A percentile compares a stretch with the other conserved stretches of the same genome.
Evolutionary conservation across 2,329 filamentous ascomycete genomes (phyloP).

Genomic region (Ceratocystis eucalypticola): DNA sequence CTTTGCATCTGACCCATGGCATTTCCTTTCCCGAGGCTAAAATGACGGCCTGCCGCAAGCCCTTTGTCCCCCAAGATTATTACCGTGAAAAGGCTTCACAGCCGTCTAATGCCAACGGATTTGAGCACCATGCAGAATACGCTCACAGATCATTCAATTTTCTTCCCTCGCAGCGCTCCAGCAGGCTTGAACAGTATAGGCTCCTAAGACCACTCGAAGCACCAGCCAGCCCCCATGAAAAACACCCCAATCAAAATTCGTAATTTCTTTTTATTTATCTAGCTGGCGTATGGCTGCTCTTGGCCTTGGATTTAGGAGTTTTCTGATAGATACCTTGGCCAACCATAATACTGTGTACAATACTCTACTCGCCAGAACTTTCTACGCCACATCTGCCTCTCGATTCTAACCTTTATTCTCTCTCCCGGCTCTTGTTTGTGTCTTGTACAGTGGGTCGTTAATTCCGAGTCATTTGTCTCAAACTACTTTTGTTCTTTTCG

Average conservation of each 20-base stretch:
- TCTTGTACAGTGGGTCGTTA: neutral
- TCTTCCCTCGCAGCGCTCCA: neutral
- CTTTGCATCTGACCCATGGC: neutral
- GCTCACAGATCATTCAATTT: neutral
- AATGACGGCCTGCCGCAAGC: neutral
- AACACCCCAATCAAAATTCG: neutral
- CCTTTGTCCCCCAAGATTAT: neutral
- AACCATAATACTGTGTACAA: neutral
- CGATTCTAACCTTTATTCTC: neutral
- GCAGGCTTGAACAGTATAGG: neutral
- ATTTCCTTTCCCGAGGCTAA: neutral
- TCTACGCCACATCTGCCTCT: neutral
- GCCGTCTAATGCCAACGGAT: neutral
- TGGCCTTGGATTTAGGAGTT: too few relatives aligned
- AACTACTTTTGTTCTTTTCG: conserved; percentile 7
- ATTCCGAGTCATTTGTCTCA: neutral
- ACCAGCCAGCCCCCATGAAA: neutral
- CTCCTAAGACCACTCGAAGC: neutral
- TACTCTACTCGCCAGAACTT: neutral
- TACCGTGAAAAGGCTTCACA: neutral
- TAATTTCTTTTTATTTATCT: neutral
- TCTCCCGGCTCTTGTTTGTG: neutral
- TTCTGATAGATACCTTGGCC: neutral
- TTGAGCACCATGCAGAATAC: neutral
- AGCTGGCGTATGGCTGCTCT: neutral